Evolutionary conservation across 2,329 filamentous ascomycete species (phyloP).

Genomic region (Helotiales sp.): DNA sequence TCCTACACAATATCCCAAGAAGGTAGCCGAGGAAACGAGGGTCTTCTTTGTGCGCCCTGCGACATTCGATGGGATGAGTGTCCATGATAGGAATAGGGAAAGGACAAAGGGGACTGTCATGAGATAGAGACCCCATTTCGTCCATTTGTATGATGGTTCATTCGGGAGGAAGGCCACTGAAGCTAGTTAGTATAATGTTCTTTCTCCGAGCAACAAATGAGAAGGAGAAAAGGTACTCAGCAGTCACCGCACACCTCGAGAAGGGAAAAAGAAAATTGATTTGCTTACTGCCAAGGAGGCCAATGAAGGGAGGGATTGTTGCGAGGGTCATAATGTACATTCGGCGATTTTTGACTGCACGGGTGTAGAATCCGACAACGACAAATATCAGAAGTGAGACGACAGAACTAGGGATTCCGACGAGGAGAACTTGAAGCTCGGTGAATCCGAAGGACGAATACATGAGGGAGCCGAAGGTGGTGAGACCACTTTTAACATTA

Average conservation of each 20-base stretch:
- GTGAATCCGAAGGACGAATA: constrained; percentile 28
- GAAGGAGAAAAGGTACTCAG: too few species aligned
- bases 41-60: constrained; percentile 67
- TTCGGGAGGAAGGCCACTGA: constrained; percentile 38
- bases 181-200: too few species aligned
- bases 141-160: constrained; percentile 35
- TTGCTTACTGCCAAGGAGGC: constrained; percentile 36
- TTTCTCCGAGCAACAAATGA: too few species aligned
- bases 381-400: constrained; percentile 36
- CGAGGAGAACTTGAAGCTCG: constrained; percentile 36
- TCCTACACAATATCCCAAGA: constrained; percentile 58
- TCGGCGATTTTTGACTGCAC: constrained; percentile 29
- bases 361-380: constrained; percentile 35
- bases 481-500: constrained; percentile 31
- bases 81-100: constrained; percentile 24
- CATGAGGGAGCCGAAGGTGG: constrained; percentile 37
- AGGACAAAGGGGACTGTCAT: constrained; percentile 63
- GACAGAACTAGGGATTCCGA: constrained; percentile 42
- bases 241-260: too few species aligned
- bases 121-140: constrained; percentile 41
- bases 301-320: constrained; percentile 36
- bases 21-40: constrained; percentile 60
- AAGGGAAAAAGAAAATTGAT: too few species aligned
- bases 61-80: constrained; percentile 62
- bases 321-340: constrained; percentile 37